Evolutionary conservation across 75 land plant species (phyloP).

Genomic region (Azolla pinnata): DNA sequence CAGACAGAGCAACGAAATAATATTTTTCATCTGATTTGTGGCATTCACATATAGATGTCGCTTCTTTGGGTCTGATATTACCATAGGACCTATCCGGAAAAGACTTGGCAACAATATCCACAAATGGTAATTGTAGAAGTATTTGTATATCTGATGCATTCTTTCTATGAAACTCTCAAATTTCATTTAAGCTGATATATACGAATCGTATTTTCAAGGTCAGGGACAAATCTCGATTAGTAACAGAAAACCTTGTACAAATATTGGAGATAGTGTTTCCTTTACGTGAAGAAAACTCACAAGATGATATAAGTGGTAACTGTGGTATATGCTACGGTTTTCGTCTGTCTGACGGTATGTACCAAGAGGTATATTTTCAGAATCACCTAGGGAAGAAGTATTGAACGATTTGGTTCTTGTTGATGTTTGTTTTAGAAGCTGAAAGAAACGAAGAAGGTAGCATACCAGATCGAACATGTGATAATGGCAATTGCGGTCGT

Average conservation of each 20-base stretch:
- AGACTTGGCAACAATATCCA: conserved; percentile 23
- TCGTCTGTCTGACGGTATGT: conserved; percentile 60
- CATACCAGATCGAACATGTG: conserved; percentile 72
- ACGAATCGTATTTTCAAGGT: neutral
- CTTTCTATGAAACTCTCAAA: neutral
- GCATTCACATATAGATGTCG: conserved; percentile 20
- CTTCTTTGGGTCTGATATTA: conserved; percentile 37
- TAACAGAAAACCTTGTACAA: conserved; percentile 44
- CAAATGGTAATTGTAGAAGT: conserved; percentile 20
- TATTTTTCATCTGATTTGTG: neutral
- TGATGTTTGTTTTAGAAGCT: neutral
- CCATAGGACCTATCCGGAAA: conserved; percentile 25
- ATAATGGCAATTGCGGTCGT: conserved; percentile 56
- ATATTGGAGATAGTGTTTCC: conserved; percentile 46
- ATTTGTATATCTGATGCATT: neutral
- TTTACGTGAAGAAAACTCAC: conserved; percentile 27
- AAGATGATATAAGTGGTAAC: conserved; percentile 43
- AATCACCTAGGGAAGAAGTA: neutral
- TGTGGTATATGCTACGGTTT: conserved; percentile 91
- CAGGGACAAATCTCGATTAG: conserved; percentile 41
- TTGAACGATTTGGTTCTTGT: neutral
- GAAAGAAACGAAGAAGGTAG: conserved; percentile 33
- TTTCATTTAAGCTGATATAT: neutral
- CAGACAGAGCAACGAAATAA: neutral
- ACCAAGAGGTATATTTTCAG: neutral